These are phyloP conservation scores for Gnomoniopsis smithogilvyi DNA, from an alignment of 2,329 filamentous ascomycete genomes.

Conservation along the genomic window DNA sequence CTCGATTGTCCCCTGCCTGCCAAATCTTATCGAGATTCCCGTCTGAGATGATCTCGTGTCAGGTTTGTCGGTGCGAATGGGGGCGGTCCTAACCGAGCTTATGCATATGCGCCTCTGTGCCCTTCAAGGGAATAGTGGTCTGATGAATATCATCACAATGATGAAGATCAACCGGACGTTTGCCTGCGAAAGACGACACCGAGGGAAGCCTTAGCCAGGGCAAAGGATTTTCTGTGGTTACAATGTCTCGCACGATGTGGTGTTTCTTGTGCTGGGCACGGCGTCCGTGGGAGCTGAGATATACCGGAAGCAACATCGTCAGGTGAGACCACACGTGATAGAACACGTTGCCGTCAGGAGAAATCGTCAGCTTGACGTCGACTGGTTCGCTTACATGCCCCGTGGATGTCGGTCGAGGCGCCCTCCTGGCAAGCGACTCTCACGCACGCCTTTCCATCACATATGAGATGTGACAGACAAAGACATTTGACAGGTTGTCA, in stretches of 20 bases:
- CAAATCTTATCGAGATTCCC: constrained; percentile 18
- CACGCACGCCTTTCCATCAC: background rate
- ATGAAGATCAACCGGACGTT: background rate
- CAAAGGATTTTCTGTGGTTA: background rate
- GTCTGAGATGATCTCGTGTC: constrained; percentile 9
- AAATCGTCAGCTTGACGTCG: background rate
- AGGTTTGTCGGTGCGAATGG: constrained; percentile 8
- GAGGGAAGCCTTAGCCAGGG: background rate
- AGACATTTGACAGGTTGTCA: background rate
- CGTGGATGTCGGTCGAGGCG: background rate
- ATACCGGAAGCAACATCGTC: constrained; percentile 6
- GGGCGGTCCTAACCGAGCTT: constrained; percentile 12
- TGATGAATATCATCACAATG: background rate
- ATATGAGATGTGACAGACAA: constrained; percentile 1
- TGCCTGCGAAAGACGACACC: background rate
- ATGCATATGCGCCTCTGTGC: background rate
- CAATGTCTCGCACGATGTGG: constrained; percentile 6
- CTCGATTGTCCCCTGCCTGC: background rate
- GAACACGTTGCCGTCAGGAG: constrained; percentile 7
- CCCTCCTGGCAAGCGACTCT: background rate
- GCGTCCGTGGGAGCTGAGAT: no score
- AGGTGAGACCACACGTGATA: constrained; percentile 17
- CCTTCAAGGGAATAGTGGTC: background rate
- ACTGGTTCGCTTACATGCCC: background rate
- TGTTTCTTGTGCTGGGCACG: no score